Evolutionary conservation across 192 early-diverging fungal genomes (phyloP).

Genomic region (Neocallimastix lanati): DNA sequence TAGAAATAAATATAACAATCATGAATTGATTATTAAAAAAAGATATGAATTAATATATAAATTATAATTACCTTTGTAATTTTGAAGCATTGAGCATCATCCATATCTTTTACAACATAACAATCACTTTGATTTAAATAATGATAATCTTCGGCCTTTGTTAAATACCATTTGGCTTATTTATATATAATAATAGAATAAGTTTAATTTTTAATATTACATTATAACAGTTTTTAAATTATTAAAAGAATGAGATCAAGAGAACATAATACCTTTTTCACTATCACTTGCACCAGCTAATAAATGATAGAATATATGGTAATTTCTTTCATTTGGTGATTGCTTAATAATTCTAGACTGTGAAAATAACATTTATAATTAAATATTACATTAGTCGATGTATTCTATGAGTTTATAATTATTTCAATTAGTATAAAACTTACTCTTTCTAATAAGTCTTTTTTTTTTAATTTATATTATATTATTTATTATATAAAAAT

Average conservation of each 20-base stretch:
- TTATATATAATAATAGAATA: too few relatives aligned
- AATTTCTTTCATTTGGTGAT: constrained; percentile 74
- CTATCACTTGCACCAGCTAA: constrained; percentile 53
- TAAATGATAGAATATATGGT: constrained; percentile 92
- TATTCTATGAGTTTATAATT: too few relatives aligned
- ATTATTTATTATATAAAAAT: too few relatives aligned
- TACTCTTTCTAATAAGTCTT: background rate
- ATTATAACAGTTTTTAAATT: too few relatives aligned
- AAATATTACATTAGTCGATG: too few relatives aligned
- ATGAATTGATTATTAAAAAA: too few relatives aligned
- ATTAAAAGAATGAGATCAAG: too few relatives aligned
- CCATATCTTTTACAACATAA: constrained; percentile 63
- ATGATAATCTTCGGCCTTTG: constrained; percentile 25
- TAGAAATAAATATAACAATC: too few relatives aligned
- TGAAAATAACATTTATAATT: constrained; percentile 26
- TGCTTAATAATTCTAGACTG: constrained; percentile 70
- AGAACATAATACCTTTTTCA: constrained; percentile 49
- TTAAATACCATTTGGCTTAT: constrained; percentile 6
- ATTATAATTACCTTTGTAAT: constrained; percentile 40
- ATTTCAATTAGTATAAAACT: background rate
- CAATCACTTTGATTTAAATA: background rate
- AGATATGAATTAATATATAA: too few relatives aligned
- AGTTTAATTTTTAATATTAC: too few relatives aligned
- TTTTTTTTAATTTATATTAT: too few relatives aligned
- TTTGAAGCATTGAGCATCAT: constrained; percentile 66